Conservation (phyloP, 345 rosid species). For the Populus nigra region DNA sequence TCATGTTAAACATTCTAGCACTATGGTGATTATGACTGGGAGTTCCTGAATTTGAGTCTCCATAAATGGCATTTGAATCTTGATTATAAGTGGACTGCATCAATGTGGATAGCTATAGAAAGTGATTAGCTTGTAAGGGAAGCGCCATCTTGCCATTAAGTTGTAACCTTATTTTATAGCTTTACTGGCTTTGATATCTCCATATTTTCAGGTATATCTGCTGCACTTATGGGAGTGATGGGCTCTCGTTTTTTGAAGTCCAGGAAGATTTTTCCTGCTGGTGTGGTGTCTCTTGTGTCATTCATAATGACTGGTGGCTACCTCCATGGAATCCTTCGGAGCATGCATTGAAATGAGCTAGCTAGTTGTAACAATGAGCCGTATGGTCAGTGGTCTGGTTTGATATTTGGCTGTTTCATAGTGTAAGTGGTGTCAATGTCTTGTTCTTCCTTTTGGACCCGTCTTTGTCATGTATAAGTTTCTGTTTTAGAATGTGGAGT, state of each 20-base stretch:
- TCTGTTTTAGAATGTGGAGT: conserved; percentile 3
- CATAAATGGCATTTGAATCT: neutral
- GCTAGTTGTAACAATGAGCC: neutral
- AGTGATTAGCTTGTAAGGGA: too few relatives aligned
- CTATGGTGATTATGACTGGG: neutral
- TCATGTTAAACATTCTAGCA: neutral
- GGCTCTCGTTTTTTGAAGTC: conserved; percentile 77
- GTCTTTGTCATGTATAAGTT: conserved; percentile 1
- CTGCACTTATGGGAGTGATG: conserved; percentile 70
- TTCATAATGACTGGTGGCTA: conserved; percentile 84
- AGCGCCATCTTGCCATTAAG: too few relatives aligned
- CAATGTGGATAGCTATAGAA: too few relatives aligned
- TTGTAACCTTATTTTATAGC: too few relatives aligned
- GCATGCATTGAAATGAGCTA: conserved; percentile 37
- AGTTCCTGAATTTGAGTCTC: neutral
- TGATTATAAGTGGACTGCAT: neutral
- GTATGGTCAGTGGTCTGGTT: neutral
- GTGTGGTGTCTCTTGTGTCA: conserved; percentile 75
- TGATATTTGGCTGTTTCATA: neutral
- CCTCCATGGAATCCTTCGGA: conserved; percentile 70
- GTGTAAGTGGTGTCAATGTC: neutral
- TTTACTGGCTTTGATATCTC: neutral
- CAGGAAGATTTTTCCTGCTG: conserved; percentile 76
- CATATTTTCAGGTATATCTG: conserved; percentile 56
- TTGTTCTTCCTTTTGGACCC: neutral